phyloP scores from a whole-genome alignment of 2,329 filamentous ascomycete genomes.

The Cordyceps tenuipes region DNA sequence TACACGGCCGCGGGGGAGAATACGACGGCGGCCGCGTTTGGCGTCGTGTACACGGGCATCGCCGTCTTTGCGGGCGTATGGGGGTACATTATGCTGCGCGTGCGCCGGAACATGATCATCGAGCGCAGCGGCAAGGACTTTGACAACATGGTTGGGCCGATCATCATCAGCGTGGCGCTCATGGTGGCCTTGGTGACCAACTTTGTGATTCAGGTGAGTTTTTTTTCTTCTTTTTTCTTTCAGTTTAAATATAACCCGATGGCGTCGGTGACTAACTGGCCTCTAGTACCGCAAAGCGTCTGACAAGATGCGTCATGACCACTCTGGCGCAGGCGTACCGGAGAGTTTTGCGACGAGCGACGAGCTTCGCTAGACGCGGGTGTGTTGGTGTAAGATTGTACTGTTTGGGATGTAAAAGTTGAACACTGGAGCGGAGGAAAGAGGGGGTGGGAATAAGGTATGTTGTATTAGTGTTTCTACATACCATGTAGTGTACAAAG shows the following conservation, averaged over 20 bases:
- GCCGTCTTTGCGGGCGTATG: conserved; percentile 77
- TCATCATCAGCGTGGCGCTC: conserved; percentile 73
- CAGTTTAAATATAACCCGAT: too few relatives aligned
- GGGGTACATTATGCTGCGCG: conserved; percentile 79
- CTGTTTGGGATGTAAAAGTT: neutral
- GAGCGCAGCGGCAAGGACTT: conserved; percentile 87
- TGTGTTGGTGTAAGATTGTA: neutral
- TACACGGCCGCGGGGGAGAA: conserved; percentile 84
- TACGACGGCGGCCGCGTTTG: conserved; percentile 65
- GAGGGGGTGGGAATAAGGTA: neutral
- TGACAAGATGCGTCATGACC: conserved; percentile 7
- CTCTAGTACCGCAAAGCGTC: conserved; percentile 13
- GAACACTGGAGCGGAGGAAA: too few relatives aligned
- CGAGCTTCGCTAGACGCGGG: neutral
- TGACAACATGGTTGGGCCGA: conserved; percentile 77
- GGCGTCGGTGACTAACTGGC: neutral
- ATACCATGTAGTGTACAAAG: neutral
- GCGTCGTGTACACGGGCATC: conserved; percentile 74
- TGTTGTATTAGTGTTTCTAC: neutral
- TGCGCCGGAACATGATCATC: conserved; percentile 68
- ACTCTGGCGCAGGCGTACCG: neutral
- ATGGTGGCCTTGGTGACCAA: conserved; percentile 75
- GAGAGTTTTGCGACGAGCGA: neutral
- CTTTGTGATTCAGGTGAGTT: conserved; percentile 72
- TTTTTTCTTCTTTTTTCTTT: too few relatives aligned